Percentiles rank a stretch among this genome's conserved stretches.
Conservation (phyloP, 2,329 filamentous ascomycete species). For the Cryoendolithus antarcticus region DNA sequence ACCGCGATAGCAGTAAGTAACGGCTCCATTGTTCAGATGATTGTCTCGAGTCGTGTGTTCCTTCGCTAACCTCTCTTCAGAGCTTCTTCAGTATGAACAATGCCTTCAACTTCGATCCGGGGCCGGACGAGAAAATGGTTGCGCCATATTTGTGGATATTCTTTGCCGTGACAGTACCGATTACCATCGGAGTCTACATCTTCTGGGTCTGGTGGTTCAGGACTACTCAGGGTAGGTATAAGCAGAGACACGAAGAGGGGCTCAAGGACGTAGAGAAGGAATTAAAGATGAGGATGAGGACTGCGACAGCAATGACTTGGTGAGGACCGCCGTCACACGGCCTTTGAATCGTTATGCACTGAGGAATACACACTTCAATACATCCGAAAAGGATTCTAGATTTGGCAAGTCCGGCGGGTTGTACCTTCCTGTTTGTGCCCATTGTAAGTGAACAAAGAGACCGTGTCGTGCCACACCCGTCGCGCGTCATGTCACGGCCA, state of each 20-base stretch:
- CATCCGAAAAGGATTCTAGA: background rate
- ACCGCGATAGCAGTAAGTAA: slow-evolving; percentile 22
- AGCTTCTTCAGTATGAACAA: slow-evolving; percentile 23
- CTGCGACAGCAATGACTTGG: slow-evolving; percentile 16
- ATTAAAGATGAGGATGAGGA: slow-evolving; percentile 18
- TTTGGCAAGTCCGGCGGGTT: too few species aligned
- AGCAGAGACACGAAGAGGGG: slow-evolving; percentile 16
- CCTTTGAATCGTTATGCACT: background rate
- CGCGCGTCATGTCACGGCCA: too few species aligned
- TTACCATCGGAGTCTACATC: slow-evolving; percentile 19
- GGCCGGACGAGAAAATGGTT: slow-evolving; percentile 13
- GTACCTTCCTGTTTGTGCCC: too few species aligned
- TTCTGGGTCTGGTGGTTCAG: slow-evolving; percentile 21
- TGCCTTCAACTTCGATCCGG: slow-evolving; percentile 17
- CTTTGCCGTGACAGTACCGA: slow-evolving; percentile 22
- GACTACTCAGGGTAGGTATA: slow-evolving; percentile 14
- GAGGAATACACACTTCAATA: background rate
- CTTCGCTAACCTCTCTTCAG: slow-evolving; percentile 9
- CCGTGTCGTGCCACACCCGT: too few species aligned
- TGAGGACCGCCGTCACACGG: slow-evolving; percentile 4
- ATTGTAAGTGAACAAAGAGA: too few species aligned
- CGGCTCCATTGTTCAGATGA: background rate
- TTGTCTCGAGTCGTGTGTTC: background rate
- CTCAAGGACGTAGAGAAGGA: slow-evolving; percentile 19
- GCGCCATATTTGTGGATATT: slow-evolving; percentile 21